Evolutionary conservation across 805 yeast species (phyloP), one percentile per base, ranked within the genome.

Genomic region (Metschnikowia koreensis): DNA sequence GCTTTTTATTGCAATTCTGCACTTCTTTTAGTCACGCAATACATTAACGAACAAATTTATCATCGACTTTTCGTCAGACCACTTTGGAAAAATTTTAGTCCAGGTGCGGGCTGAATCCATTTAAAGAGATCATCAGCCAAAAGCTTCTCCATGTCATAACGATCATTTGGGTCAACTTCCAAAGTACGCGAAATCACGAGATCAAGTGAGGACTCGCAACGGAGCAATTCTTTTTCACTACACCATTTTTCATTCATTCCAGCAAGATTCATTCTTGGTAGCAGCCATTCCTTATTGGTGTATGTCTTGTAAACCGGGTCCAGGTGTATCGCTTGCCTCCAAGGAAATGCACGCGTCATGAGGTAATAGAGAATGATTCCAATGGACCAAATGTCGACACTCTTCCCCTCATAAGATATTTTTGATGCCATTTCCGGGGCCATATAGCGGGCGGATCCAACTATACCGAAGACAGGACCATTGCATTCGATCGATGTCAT

Each of bases 301-400:
- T 6, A 58, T 37, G 48, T 50, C 10, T 36, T 50, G 43, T 38
- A 75, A 6, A 53, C 57, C 8, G 46, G 41, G 47, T 74, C 77
- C 27, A 67, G 60, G 17, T 58, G 55, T 28, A 60, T 60, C 0
- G 85, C 82, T 15, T 63, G 54, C 45, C 65, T 68, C 86, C 86
- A 82, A 2, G 83, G 82, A 39, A 70, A 73, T n/a, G 54, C 56
- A 11, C 58, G 49, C 26, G 61, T 57, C 12, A 63, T 11, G 26
- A 78, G 44, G 48, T 65, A 72, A 48, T 66, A 67, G 15, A 76
- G 57, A 1, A 80, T 62, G 2, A 79, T 67, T 2, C 81, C 84
- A 16, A 79, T 53, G 0, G 82, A 72, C 85, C 85, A 81, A 10
- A 78, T 59, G 55, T 81, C 84, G 10, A 71, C 67, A 22, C 63